These are phyloP conservation scores for Solanum pennellii DNA, from an alignment of 257 asterid species.

Conservation along the genomic window DNA sequence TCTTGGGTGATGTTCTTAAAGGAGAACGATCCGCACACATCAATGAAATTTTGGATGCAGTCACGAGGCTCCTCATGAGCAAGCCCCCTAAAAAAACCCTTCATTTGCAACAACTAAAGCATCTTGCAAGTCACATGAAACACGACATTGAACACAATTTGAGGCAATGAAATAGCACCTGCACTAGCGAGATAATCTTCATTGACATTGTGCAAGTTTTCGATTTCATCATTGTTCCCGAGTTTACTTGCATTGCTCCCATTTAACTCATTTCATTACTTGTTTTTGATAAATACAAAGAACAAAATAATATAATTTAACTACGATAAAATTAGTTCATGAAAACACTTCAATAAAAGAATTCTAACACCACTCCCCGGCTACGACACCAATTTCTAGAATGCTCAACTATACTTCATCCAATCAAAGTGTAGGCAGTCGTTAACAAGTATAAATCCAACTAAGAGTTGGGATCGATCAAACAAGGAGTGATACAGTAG, in stretches of 20 bases:
- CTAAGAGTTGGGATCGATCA: background rate
- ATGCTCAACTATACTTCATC: background rate
- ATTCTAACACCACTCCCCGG: background rate
- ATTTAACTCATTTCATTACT: background rate
- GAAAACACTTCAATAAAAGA: no score
- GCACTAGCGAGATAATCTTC: background rate
- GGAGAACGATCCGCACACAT: background rate
- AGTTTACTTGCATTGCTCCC: background rate
- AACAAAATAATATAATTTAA: no score
- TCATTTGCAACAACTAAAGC: background rate
- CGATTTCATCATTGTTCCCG: no score
- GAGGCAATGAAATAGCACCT: background rate
- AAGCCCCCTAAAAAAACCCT: background rate
- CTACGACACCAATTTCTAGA: fast-evolving
- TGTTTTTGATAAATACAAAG: background rate
- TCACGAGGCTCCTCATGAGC: background rate
- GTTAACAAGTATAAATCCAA: background rate
- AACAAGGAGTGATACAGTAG: background rate
- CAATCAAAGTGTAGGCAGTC: background rate
- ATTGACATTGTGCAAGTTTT: background rate
- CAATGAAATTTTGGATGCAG: background rate
- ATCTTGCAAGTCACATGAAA: background rate
- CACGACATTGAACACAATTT: background rate
- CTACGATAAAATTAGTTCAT: background rate
- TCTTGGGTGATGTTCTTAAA: background rate